A percentile compares a stretch with the other conserved stretches of the same genome.
These are phyloP conservation scores for Amphicarpaea edgeworthii DNA, from an alignment of 306 rosid species.

Conservation along the genomic window DNA sequence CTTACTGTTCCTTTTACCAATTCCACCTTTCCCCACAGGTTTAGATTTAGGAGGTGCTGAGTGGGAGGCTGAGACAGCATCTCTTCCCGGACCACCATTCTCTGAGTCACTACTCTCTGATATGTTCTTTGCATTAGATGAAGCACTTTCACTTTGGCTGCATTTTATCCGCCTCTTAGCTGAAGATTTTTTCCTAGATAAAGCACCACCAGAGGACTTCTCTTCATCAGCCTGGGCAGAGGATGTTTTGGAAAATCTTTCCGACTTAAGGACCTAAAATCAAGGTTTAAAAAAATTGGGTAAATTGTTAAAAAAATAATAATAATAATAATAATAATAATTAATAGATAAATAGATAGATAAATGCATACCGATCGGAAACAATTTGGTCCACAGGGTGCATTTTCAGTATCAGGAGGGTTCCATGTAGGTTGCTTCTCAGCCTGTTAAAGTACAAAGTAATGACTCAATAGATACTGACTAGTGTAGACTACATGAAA, in stretches of 20 bases:
- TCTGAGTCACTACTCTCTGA: slow-evolving; percentile 98
- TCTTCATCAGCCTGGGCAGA: slow-evolving; percentile 69
- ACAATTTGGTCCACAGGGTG: slow-evolving; percentile 85
- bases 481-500: slow-evolving; percentile 25
- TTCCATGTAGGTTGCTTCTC: slow-evolving; percentile 82
- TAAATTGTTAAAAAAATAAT: slow-evolving; percentile 11
- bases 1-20: slow-evolving; percentile 88
- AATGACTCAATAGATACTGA: slow-evolving; percentile 14
- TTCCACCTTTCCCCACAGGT: slow-evolving; percentile 63
- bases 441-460: slow-evolving; percentile 66
- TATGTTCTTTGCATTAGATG: slow-evolving; percentile 85
- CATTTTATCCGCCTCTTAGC: slow-evolving; percentile 68
- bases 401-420: slow-evolving; percentile 69
- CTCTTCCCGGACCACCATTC: slow-evolving; percentile 82
- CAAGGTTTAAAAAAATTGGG: slow-evolving; percentile 47
- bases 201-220: slow-evolving; percentile 63
- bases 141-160: slow-evolving; percentile 91
- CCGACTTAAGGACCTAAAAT: slow-evolving; percentile 73
- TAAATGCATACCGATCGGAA: slow-evolving; percentile 71
- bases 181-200: slow-evolving; percentile 70
- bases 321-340: too few relatives aligned
- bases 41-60: slow-evolving; percentile 66
- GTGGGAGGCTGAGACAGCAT: slow-evolving; percentile 57
- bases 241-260: slow-evolving; percentile 61
- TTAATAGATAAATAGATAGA: neutral